Percentiles rank a stretch among this genome's conserved stretches.
Evolutionary conservation across 1,284 basidiomycete species (phyloP).

Genomic region (Ceratorhiza oryzae-sativae): DNA sequence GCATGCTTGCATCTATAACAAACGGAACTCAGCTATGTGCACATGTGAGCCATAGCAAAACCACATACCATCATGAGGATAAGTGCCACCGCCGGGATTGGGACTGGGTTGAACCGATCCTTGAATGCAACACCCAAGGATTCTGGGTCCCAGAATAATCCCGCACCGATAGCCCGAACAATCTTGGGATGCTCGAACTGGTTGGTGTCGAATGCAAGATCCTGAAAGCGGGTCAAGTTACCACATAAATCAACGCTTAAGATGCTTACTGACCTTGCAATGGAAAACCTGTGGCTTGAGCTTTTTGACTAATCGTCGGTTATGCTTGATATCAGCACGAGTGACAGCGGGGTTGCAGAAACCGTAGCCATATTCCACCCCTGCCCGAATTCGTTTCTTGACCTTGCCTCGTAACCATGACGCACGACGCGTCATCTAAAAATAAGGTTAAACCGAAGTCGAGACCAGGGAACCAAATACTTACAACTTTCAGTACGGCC

Average conservation of each 20-base stretch:
- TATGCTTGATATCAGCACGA: slow-evolving; percentile 12
- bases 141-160: slow-evolving; percentile 10
- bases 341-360: neutral
- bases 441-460: neutral
- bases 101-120: neutral
- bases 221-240: neutral
- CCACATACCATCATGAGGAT: slow-evolving; percentile 18
- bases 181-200: slow-evolving; percentile 15
- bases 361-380: neutral
- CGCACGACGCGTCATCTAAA: slow-evolving; percentile 6
- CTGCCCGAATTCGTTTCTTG: neutral
- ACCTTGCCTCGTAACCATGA: slow-evolving; percentile 13
- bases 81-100: neutral
- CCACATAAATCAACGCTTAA: neutral
- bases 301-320: neutral
- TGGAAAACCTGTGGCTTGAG: slow-evolving; percentile 1
- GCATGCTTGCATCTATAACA: neutral
- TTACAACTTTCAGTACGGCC: neutral
- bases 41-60: neutral
- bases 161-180: slow-evolving; percentile 9
- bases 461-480: neutral
- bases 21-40: neutral
- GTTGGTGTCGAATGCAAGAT: neutral
- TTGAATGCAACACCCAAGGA: neutral
- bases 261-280: neutral